Evolutionary conservation across 2,329 filamentous ascomycete species (phyloP), one percentile per base, ranked within the genome.

Genomic region (Xylariaceae sp.): DNA sequence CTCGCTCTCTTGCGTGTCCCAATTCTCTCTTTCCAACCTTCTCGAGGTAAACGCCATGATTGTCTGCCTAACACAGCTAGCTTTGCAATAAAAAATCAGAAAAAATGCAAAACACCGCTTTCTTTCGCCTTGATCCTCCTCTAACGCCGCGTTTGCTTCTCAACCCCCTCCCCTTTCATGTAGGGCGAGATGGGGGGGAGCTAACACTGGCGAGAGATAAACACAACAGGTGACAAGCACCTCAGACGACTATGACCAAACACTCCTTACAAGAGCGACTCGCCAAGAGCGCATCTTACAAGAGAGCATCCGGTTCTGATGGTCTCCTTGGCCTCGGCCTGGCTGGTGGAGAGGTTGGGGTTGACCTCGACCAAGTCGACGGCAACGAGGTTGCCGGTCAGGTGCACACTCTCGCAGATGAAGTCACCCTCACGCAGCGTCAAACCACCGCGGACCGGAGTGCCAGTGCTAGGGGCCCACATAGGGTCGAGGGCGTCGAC

Each of bases 391-490:
- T 84, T 89, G 56, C 90, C 89, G 5, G 89, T 92, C 77, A 89
- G 81, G 73, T 93, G 89, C 18, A 93, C 87, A 66, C 83, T 87
- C 77, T 93, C 94, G 69, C 92, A 95, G 75, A 99, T 97, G 77
- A 90, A 99, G 75, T 97, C 94, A 47, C 94, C 94, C 78, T 99
- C 94, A 58, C 94, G 85, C 68, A 99, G 81, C 2, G 94, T 99
- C 73, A 99, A 77, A 0, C 94, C 94, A 48, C 94, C 94, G 69
- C 94, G 84, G 37, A 99, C 94, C 0, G 94, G 92, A 2, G 94
- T 97, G 15, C 94, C 94, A 0, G 94, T 99, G 74, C 90, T 94
- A 23, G 94, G 94, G 45, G 94, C 94, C 88, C 91, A 97, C 82
- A 92, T 88, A 34, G 94, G 94, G 74, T 99, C 94, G 61, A 97